Evolutionary conservation across 768 basidiomycete species (phyloP).

Genomic region (Leccinum arenicola): DNA sequence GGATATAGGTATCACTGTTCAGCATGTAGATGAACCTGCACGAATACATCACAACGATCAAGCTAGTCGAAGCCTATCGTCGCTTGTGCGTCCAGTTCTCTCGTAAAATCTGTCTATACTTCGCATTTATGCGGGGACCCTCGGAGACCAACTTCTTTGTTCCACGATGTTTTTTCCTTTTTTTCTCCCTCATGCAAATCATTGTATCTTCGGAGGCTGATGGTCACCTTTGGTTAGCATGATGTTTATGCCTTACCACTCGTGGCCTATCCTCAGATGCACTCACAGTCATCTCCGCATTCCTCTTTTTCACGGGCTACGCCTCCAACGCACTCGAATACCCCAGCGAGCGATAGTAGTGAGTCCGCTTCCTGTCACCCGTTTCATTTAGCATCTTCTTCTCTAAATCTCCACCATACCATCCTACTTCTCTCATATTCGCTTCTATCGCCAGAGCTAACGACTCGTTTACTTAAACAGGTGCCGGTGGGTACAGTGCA

Average conservation of each 20-base stretch:
- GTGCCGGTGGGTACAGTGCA: slow-evolving; percentile 13
- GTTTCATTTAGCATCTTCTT: neutral
- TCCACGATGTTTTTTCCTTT: neutral
- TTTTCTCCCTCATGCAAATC: neutral
- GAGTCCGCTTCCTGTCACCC: slow-evolving; percentile 11
- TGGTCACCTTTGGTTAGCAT: slow-evolving; percentile 13
- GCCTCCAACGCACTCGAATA: slow-evolving; percentile 23
- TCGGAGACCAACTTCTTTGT: neutral
- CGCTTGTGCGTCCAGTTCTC: slow-evolving; percentile 21
- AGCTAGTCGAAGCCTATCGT: slow-evolving; percentile 20
- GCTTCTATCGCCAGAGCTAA: neutral
- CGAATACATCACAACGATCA: slow-evolving; percentile 14
- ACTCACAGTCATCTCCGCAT: slow-evolving; percentile 18
- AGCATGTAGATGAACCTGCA: slow-evolving; percentile 11
- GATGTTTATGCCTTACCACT: slow-evolving; percentile 1
- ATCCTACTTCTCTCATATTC: neutral
- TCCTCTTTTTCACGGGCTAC: slow-evolving; percentile 21
- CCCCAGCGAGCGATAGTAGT: slow-evolving; percentile 28
- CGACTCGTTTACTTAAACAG: slow-evolving; percentile 7
- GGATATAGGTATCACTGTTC: slow-evolving; percentile 17
- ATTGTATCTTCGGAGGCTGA: neutral
- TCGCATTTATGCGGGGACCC: neutral
- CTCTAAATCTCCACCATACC: neutral
- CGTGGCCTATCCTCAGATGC: slow-evolving; percentile 6
- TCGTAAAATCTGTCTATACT: neutral